Percentiles rank a stretch among this genome's conserved stretches.
phyloP scores from a whole-genome alignment of 1,139 yeast genomes.

The Candida sanyaensis region DNA sequence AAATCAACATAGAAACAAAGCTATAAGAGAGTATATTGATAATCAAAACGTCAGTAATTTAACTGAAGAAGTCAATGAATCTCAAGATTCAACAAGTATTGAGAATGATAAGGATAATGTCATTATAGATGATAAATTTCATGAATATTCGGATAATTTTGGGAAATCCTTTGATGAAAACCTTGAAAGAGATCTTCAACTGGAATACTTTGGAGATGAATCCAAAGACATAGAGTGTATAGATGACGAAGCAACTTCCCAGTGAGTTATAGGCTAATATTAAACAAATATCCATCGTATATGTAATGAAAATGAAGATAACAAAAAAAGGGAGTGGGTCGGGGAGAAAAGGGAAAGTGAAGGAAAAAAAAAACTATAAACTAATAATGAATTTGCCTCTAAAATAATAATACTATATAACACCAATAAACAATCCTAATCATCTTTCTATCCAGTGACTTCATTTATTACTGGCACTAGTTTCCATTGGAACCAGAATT shows the following conservation, averaged over 20 bases:
- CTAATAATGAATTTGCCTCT: no score
- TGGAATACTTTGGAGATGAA: constrained; percentile 19
- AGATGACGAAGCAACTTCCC: not conserved
- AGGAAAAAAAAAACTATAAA: no score
- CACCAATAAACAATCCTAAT: no score
- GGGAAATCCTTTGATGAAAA: constrained; percentile 40
- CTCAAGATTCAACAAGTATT: constrained; percentile 15
- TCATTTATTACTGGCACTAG: not conserved
- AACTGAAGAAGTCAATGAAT: constrained; percentile 8
- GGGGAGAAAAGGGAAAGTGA: no score
- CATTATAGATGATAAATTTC: constrained; percentile 15
- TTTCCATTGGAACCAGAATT: not conserved
- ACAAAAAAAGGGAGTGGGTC: no score
- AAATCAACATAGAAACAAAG: constrained; percentile 10
- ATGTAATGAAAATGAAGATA: no score
- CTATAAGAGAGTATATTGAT: constrained; percentile 8
- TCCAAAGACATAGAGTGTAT: not conserved
- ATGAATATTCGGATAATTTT: constrained; percentile 36
- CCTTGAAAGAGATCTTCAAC: constrained; percentile 25
- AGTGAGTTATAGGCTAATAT: not conserved
- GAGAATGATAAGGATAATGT: constrained; percentile 29
- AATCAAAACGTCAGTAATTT: no score
- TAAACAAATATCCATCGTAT: no score
- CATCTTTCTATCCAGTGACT: not conserved
- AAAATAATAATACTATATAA: no score